Evolutionary conservation across 805 yeast species (phyloP), one percentile per base, ranked within the genome.

Genomic region (Cyberlindnera bimundalis): DNA sequence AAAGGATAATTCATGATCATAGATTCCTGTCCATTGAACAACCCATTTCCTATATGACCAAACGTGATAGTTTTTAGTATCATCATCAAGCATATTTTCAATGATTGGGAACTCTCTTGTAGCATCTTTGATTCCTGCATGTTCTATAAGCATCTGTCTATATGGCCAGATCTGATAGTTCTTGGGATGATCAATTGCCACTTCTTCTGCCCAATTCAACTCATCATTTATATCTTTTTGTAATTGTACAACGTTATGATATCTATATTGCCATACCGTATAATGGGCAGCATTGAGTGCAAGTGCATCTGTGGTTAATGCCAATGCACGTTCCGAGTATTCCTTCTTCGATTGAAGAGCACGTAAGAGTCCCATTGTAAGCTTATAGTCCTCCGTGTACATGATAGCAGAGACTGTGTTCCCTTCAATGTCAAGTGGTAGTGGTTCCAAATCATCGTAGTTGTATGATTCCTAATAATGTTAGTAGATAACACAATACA

Each of bases 161-260:
- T 91, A 90, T 53, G 90, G 86, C 97, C 98, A 93, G n/a, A 91
- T 83, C 61, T 93, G 99, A 64, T 93, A 93, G 66, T 90, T 91
- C 61, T 93, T 93, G 29, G 90, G 84, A 59, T 84, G 83, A 11
- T 74, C 79, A 35, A 84, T 56, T 0, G 96, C 90, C 26, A 86
- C 65, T 25, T 69, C 69, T 53, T 86, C 93, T 47, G 88, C 72
- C 96, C 96, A 88, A 28, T 76, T 76, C 28, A 88, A 67, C 55
- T 91, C 96, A 13, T 68, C 64, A 12, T 65, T 52, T 18, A 68
- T 47, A 20, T 64, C 68, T 19, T 60, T 58, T 5, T 60, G 17
- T 29, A 81, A 46, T 23, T 62, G 50, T 18, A 56, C 52, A 18
- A 83, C 53, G 18, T 79, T 80, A 30, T 75, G 66, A 43, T 62